phyloP scores from a whole-genome alignment of 202 grass and related monocot species.

The Musa balbisiana region DNA sequence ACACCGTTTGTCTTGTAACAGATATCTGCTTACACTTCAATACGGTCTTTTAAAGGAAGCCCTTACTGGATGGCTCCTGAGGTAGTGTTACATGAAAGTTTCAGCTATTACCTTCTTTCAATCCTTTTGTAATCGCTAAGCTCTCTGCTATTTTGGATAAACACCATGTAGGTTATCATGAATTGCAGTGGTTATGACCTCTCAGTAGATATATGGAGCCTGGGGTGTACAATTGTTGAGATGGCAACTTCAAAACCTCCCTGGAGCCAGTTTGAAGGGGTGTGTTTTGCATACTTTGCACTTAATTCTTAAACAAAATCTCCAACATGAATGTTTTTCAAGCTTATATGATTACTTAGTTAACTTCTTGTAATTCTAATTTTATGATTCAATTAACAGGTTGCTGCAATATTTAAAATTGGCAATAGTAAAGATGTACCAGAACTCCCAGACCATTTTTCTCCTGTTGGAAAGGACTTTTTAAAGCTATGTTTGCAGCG shows the following conservation, averaged over 20 bases:
- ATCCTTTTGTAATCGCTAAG: background rate
- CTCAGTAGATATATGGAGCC: constrained; percentile 99
- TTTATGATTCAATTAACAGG: constrained; percentile 37
- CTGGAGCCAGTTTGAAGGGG: constrained; percentile 96
- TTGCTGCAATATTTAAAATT: constrained; percentile 98
- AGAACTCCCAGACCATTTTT: constrained; percentile 76
- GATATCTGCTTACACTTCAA: constrained; percentile 89
- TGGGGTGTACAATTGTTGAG: constrained; percentile 95
- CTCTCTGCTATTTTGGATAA: background rate
- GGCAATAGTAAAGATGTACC: constrained; percentile 98
- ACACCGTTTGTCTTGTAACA: constrained; percentile 29
- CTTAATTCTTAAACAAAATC: constrained; percentile 17
- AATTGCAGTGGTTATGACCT: constrained; percentile 91
- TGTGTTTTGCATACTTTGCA: constrained; percentile 24
- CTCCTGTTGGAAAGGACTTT: constrained; percentile 66
- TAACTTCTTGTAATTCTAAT: background rate
- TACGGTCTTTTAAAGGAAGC: constrained; percentile 95
- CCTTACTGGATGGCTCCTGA: constrained; percentile 99
- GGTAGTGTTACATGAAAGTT: constrained; percentile 28
- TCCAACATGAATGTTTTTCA: constrained; percentile 1
- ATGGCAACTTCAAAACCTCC: constrained; percentile 94
- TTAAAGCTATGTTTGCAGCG: constrained; percentile 82
- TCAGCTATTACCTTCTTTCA: background rate
- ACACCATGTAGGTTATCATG: constrained; percentile 49
- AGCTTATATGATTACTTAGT: constrained; percentile 1